Evolutionary conservation across 257 asterid genomes (phyloP), one percentile per base, ranked within the genome.

Genomic region (Petunia secreta): DNA sequence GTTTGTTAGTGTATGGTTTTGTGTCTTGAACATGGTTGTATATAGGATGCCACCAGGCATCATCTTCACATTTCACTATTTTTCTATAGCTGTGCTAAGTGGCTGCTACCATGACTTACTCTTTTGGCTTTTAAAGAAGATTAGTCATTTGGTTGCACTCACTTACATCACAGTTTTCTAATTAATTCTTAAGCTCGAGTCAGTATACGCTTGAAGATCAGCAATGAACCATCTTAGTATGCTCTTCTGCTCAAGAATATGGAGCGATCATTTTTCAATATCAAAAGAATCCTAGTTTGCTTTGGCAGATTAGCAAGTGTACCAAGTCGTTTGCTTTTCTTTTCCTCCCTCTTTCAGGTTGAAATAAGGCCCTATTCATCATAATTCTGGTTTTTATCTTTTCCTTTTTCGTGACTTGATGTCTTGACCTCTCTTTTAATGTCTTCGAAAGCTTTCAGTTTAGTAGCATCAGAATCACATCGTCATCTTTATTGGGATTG

Each of bases 81-180:
- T 13, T 59, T 44, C 80, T 52, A 77, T 15, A 77, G 71, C 58
- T 63, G 71, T 77, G 80, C 41, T 14, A 40, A 77, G 71, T 59
- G 80, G 16, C 8, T 48, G 52, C 59, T 43, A 25, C 71, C 80
- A 57, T 58, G 54, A 43, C 81, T 78, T 78, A 36, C 37, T 78
- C 81, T 78, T 78, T 68, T 78, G 75, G 39, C 57, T 78, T 63
- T 78, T 78, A 14, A 50, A 68, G 71, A 63, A 63, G 75, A 78
- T 36, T 34, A 63, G 75, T 37, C 64, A 77, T 41, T 43, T 59
- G 80, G 80, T 57, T 76, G 55, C 10, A 62, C 81, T 64, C 63
- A 13, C 5, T 38, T 41, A 34, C 75, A 11, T 62, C 73, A 8
- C 57, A 46, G 63, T 5, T 41, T 34, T 36, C 50, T 73, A 48